These are phyloP conservation scores for Pseudognaphalium luteoalbum DNA, from an alignment of 129 eudicot genomes.

Conservation along the genomic window DNA sequence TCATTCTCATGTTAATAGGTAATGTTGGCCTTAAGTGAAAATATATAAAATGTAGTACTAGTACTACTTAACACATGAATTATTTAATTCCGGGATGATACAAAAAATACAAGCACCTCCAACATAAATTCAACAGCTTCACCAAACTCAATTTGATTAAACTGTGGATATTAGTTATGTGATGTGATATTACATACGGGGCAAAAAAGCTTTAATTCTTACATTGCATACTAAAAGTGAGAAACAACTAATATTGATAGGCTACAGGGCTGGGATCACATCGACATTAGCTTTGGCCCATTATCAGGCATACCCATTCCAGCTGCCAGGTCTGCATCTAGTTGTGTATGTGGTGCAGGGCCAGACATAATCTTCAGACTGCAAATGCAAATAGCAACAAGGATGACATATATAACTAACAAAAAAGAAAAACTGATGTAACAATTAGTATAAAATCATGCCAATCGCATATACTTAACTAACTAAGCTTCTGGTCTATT, in stretches of 20 bases:
- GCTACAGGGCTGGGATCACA: slow-evolving; percentile 35
- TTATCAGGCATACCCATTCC: slow-evolving; percentile 98
- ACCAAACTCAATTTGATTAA: background rate
- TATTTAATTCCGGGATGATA: background rate
- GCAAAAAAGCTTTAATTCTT: slow-evolving; percentile 11
- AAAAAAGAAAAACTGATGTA: background rate
- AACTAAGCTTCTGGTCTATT: slow-evolving; percentile 4
- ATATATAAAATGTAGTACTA: background rate
- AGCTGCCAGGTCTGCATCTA: slow-evolving; percentile 82
- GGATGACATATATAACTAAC: background rate
- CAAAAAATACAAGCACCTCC: background rate
- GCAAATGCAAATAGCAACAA: slow-evolving; percentile 33
- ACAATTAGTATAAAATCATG: too few species aligned
- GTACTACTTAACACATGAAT: background rate
- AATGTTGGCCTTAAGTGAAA: background rate
- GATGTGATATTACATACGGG: background rate
- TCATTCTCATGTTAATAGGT: background rate
- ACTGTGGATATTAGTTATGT: background rate
- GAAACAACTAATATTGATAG: slow-evolving; percentile 16
- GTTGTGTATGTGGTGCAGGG: slow-evolving; percentile 80
- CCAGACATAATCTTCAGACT: slow-evolving; percentile 78
- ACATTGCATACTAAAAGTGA: slow-evolving; percentile 18
- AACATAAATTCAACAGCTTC: slow-evolving; percentile 1
- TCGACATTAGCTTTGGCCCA: slow-evolving; percentile 79
- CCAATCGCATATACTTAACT: background rate